These are phyloP conservation scores for Macrolepiota albuminosa DNA, from an alignment of 768 basidiomycete species.

Conservation along the genomic window DNA sequence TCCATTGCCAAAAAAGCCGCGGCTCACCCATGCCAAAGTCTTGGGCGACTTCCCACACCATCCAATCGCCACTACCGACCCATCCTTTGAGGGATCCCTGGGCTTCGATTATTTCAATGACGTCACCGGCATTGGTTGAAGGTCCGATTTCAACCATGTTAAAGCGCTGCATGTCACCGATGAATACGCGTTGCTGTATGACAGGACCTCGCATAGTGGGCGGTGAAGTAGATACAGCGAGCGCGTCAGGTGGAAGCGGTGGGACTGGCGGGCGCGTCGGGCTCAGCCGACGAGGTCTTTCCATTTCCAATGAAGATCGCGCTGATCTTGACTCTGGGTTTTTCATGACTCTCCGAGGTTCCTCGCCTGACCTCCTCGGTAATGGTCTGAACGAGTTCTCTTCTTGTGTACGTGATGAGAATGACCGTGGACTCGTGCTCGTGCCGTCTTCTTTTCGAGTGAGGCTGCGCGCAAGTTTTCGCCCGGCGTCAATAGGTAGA, in stretches of 20 bases:
- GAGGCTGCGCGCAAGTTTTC: constrained; percentile 30
- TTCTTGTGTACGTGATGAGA: constrained; percentile 16
- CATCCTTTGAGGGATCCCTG: constrained; percentile 64
- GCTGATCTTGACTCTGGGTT: constrained; percentile 15
- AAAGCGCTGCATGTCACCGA: constrained; percentile 73
- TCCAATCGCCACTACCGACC: constrained; percentile 68
- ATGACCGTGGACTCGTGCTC: constrained; percentile 13
- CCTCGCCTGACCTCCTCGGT: constrained; percentile 15
- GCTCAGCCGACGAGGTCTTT: constrained; percentile 18
- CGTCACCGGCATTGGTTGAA: constrained; percentile 66
- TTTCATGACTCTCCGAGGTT: constrained; percentile 14
- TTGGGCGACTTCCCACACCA: constrained; percentile 85
- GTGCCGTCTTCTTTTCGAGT: constrained; percentile 24
- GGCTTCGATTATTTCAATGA: constrained; percentile 58
- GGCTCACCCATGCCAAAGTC: constrained; percentile 88
- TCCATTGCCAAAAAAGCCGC: neutral
- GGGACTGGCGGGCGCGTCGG: constrained; percentile 31
- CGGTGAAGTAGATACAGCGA: constrained; percentile 27
- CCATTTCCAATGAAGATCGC: constrained; percentile 21
- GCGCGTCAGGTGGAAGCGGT: constrained; percentile 30
- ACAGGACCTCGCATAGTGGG: constrained; percentile 22
- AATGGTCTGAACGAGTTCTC: constrained; percentile 2
- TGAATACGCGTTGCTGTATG: constrained; percentile 69
- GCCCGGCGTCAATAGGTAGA: constrained; percentile 26
- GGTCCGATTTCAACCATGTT: constrained; percentile 68